Conservation (phyloP, 1,284 basidiomycete species). For the Calocybe gambosa region DNA sequence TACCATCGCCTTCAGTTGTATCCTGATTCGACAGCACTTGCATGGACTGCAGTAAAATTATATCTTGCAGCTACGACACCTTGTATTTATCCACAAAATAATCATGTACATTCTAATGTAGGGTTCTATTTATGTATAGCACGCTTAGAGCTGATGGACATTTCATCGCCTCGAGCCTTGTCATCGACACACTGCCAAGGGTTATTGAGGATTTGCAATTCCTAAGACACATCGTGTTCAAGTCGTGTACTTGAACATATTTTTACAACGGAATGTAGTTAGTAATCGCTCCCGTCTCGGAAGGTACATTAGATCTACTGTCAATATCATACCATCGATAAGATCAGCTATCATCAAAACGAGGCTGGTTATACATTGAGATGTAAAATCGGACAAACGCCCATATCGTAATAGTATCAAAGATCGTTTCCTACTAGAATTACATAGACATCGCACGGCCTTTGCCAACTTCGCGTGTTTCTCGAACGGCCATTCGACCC, state of each 20-base stretch:
- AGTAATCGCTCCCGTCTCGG: constrained; percentile 5
- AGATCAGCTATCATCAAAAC: not conserved
- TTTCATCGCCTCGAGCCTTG: not conserved
- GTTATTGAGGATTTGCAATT: constrained; percentile 4
- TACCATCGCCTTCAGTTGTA: not conserved
- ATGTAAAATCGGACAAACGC: constrained; percentile 1
- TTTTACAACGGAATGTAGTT: not conserved
- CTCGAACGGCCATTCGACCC: constrained; percentile 56
- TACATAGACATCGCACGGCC: constrained; percentile 77
- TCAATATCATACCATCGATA: not conserved
- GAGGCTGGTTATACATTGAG: not conserved
- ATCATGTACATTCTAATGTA: not conserved
- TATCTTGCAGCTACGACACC: not conserved
- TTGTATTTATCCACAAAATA: constrained; percentile 2
- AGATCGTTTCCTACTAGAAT: constrained; percentile 16
- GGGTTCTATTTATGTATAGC: not conserved
- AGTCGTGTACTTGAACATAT: constrained; percentile 4
- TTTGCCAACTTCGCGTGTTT: constrained; percentile 50
- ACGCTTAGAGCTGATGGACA: not conserved
- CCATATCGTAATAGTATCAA: constrained; percentile 5
- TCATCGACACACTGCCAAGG: constrained; percentile 3
- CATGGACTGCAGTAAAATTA: not conserved
- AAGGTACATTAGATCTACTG: not conserved
- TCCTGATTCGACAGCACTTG: not conserved
- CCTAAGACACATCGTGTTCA: constrained; percentile 6